A percentile compares a stretch with the other conserved stretches of the same genome.
Conservation (phyloP, 257 asterid species). For the Nemophila menziesii region DNA sequence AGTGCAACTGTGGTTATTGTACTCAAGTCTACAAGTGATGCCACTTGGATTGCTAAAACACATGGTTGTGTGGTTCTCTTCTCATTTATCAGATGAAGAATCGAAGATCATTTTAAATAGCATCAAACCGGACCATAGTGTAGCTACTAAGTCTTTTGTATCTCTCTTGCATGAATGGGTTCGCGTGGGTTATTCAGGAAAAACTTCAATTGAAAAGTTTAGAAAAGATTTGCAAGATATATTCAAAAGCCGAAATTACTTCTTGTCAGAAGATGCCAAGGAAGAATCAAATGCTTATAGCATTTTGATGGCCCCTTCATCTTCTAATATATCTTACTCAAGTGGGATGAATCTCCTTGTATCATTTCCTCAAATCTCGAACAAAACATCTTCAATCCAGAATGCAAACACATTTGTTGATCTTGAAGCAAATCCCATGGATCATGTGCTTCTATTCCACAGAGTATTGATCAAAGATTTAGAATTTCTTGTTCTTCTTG, state of each 20-base stretch:
- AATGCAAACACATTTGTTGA: slow-evolving; percentile 14
- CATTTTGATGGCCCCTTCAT: slow-evolving; percentile 24
- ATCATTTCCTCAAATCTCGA: slow-evolving; percentile 43
- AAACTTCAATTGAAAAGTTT: slow-evolving; percentile 44
- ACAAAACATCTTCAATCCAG: slow-evolving; percentile 23
- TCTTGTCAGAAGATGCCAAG: slow-evolving; percentile 38
- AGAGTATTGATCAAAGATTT: slow-evolving; percentile 55
- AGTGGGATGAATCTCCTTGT: slow-evolving; percentile 29
- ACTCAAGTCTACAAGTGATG: slow-evolving; percentile 54
- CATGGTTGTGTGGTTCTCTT: slow-evolving; percentile 56
- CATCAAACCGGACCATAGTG: slow-evolving; percentile 32
- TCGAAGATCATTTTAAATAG: slow-evolving; percentile 35
- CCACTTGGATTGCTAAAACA: slow-evolving; percentile 77
- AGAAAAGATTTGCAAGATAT: slow-evolving; percentile 38
- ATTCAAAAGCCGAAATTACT: slow-evolving; percentile 43
- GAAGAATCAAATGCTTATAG: slow-evolving; percentile 9
- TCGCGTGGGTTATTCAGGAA: slow-evolving; percentile 59
- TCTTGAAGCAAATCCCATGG: slow-evolving; percentile 52
- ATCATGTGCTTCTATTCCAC: slow-evolving; percentile 49
- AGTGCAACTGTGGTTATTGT: slow-evolving; percentile 56
- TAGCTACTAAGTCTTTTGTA: slow-evolving; percentile 32
- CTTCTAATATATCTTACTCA: slow-evolving; percentile 24
- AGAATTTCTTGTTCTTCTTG: slow-evolving; percentile 36
- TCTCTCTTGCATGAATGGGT: slow-evolving; percentile 39
- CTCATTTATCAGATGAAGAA: slow-evolving; percentile 50